Base-by-base conservation (phyloP, 768 basidiomycete species). In the Russula sp. region DNA sequence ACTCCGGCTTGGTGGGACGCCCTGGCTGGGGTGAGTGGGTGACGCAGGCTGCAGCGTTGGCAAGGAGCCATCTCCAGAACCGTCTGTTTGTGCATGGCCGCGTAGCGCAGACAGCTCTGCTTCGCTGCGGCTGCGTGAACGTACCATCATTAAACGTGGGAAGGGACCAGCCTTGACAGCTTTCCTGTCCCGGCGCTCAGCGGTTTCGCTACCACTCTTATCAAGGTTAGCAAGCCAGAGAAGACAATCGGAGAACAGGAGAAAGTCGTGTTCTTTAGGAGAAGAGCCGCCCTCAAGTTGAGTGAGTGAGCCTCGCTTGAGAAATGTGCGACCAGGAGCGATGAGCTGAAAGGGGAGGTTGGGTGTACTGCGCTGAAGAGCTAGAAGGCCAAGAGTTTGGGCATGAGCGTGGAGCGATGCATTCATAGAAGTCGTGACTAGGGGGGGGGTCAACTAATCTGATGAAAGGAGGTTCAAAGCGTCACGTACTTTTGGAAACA, bases 241-340 rank as follows among this genome's bases (percentile, higher is more conserved):
- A 38, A 95, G 73, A 65, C 84, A 85, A 72, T 95, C 93, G 14
- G 86, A 88, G 70, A 94, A 90, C 0, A 95, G 78, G 10, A 94
- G 75, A 69, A 94, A 89, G 65, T 89, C 86, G 39, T 86, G 79
- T 60, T 82, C 79, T 54, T 81, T 71, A 14, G 82, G 77, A 47
- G 73, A 71, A 4, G 77, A 79, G 64, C 79, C 80, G 29, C 75
- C 73, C 69, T 83, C 83, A 53, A 79, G 72, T 68, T 87, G 84
- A 16, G 84, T 69, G 6, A 91, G 76, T 1, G 78, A 66, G 0
- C 86, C 87, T 13, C 88, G 82, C 59, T 84, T 86, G 48, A 96
- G 72, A 46, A 95, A 80, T 0, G 77, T 80, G n/a, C 93, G 85
- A 1, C 93, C 93, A 0, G 94, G 93, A 0, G 77, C 72, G 66